Evolutionary conservation across 169 alveolate genomes (phyloP).

Genomic region (Plasmodium cynomolgi): DNA sequence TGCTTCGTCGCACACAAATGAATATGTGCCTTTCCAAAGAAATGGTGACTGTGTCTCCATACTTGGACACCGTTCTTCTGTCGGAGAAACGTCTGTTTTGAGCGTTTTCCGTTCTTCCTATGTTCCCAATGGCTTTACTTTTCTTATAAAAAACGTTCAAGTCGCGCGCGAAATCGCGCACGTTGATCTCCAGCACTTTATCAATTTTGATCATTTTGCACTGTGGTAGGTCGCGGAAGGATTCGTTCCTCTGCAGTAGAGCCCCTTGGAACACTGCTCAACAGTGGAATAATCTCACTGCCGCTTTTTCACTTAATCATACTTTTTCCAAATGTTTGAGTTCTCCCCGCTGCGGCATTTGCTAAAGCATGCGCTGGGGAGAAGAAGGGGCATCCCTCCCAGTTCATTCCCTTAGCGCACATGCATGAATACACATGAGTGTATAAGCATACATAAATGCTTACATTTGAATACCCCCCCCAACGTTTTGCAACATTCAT

Average conservation of each 20-base stretch:
- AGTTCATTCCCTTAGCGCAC: not conserved
- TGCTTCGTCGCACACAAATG: slow-evolving; percentile 11
- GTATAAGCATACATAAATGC: not conserved
- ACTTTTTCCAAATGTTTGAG: not conserved
- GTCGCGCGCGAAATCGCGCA: slow-evolving; percentile 27
- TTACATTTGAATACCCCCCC: not conserved
- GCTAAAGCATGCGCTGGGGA: not conserved
- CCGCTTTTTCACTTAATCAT: not conserved
- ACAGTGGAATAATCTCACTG: not conserved
- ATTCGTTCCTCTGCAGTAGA: not conserved
- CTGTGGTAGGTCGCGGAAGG: not conserved
- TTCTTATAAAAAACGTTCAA: slow-evolving; percentile 27
- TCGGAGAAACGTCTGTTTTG: not conserved
- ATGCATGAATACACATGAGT: not conserved
- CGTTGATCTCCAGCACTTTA: slow-evolving; percentile 18
- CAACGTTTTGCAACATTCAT: not conserved
- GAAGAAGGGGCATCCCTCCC: not conserved
- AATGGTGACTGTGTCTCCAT: slow-evolving; percentile 33
- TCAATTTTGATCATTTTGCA: slow-evolving; percentile 43
- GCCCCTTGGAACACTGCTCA: not conserved
- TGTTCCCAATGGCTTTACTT: slow-evolving; percentile 8
- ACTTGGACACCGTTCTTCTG: slow-evolving; percentile 41
- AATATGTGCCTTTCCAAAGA: slow-evolving; percentile 35
- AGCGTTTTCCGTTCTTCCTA: slow-evolving; percentile 15
- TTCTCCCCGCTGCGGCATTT: not conserved